phyloP scores from a whole-genome alignment of 352 stramenopile genomes.

The Nothophytophthora sp. region DNA sequence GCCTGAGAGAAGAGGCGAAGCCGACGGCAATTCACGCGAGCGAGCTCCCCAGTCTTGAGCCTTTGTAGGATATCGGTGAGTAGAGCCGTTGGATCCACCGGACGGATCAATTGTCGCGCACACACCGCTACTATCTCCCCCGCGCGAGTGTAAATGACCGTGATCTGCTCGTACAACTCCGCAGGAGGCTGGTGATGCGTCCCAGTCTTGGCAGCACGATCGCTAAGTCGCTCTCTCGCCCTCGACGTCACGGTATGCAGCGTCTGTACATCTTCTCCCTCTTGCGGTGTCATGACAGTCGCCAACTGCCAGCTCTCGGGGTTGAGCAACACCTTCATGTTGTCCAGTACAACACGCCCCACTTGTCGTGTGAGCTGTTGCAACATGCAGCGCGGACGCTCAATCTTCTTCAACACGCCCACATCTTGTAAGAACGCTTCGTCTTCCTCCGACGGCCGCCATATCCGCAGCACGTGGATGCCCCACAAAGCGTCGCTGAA shows the following conservation, averaged over 20 bases:
- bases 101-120: slow-evolving; percentile 53
- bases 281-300: slow-evolving; percentile 18
- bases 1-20: slow-evolving; percentile 54
- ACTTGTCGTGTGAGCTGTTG: slow-evolving; percentile 54
- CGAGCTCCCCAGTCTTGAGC: slow-evolving; percentile 23
- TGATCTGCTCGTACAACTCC: slow-evolving; percentile 58
- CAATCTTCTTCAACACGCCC: slow-evolving; percentile 37
- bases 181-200: slow-evolving; percentile 1
- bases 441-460: slow-evolving; percentile 35
- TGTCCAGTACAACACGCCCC: slow-evolving; percentile 41
- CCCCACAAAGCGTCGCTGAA: slow-evolving; percentile 49
- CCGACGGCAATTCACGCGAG: slow-evolving; percentile 41
- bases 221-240: slow-evolving; percentile 3
- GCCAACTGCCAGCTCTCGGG: slow-evolving; percentile 61
- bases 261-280: slow-evolving; percentile 6
- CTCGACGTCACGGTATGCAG: slow-evolving; percentile 15
- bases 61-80: slow-evolving; percentile 34
- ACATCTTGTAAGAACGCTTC: slow-evolving; percentile 39
- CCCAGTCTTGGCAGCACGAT: background rate
- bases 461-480: slow-evolving; percentile 44
- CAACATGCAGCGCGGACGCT: slow-evolving; percentile 47
- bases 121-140: slow-evolving; percentile 58
- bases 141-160: slow-evolving; percentile 37
- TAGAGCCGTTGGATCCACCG: slow-evolving; percentile 32
- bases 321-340: slow-evolving; percentile 50